A percentile compares a stretch with the other conserved stretches of the same genome.
phyloP scores from a whole-genome alignment of 495 filamentous ascomycete genomes.

The Podospora appendiculata region DNA sequence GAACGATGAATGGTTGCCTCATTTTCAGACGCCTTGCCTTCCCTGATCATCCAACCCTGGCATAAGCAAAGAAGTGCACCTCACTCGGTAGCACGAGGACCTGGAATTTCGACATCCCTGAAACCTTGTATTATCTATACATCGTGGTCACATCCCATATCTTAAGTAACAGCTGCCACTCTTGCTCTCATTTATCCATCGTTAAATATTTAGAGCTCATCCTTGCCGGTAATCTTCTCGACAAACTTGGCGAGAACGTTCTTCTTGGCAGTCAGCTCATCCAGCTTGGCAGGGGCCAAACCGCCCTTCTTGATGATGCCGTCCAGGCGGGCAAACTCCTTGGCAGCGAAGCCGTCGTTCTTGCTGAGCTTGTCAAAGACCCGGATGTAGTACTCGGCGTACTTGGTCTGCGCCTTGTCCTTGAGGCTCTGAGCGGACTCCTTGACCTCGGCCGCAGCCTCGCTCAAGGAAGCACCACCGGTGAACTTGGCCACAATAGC shows the following conservation, averaged over 20 bases:
- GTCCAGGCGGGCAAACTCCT: constrained; percentile 76
- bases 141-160: neutral
- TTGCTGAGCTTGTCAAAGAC: constrained; percentile 76
- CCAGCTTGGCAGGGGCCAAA: constrained; percentile 75
- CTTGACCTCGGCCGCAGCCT: constrained; percentile 57
- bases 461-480: constrained; percentile 47
- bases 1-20: no score
- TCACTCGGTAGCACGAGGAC: no score
- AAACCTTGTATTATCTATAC: neutral
- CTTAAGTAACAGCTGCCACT: neutral
- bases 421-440: constrained; percentile 59
- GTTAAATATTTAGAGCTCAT: constrained; percentile 59
- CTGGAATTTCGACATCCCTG: no score
- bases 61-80: no score
- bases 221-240: constrained; percentile 42
- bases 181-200: neutral
- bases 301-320: constrained; percentile 79
- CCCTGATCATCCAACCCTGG: no score
- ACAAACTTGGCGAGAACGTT: constrained; percentile 84
- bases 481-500: constrained; percentile 60
- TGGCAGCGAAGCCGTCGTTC: constrained; percentile 70
- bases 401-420: constrained; percentile 55
- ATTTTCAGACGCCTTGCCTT: no score
- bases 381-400: constrained; percentile 88
- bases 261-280: constrained; percentile 78